A percentile compares a stretch with the other conserved stretches of the same genome.
Conservation (phyloP, 495 filamentous ascomycete genomes). For the Talaromyces proteolyticus region DNA sequence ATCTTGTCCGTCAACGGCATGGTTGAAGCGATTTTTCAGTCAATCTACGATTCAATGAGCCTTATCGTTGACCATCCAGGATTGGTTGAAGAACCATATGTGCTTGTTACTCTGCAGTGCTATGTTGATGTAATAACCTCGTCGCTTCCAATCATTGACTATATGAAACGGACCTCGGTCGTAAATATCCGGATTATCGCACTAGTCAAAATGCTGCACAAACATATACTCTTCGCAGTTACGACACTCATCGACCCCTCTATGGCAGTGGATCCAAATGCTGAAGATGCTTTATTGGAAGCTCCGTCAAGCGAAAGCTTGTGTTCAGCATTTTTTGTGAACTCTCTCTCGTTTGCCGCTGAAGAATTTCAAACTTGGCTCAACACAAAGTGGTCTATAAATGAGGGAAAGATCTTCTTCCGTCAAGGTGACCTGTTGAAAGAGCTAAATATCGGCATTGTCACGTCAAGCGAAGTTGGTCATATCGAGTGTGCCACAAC, state of each 20-base stretch:
- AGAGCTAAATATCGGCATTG: constrained; percentile 19
- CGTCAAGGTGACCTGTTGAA: constrained; percentile 28
- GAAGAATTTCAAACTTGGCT: constrained; percentile 34
- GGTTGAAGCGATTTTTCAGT: constrained; percentile 36
- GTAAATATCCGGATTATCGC: constrained; percentile 12
- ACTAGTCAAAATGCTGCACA: constrained; percentile 25
- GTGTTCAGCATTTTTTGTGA: constrained; percentile 16
- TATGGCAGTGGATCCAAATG: background rate
- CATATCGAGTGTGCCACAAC: constrained; percentile 16
- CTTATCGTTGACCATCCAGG: constrained; percentile 20
- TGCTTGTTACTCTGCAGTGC: constrained; percentile 29
- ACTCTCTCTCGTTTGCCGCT: constrained; percentile 19
- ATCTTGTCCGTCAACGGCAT: constrained; percentile 37
- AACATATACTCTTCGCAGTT: constrained; percentile 23
- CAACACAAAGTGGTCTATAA: constrained; percentile 28
- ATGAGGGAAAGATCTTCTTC: constrained; percentile 33
- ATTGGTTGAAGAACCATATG: constrained; percentile 31
- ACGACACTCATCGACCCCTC: constrained; percentile 12
- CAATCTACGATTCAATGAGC: constrained; percentile 30
- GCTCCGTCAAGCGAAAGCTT: background rate
- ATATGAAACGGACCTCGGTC: constrained; percentile 35
- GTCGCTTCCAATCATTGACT: constrained; percentile 45
- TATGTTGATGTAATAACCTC: constrained; percentile 43
- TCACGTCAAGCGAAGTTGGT: constrained; percentile 12
- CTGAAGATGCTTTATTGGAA: background rate